Percentiles rank a stretch among this genome's conserved stretches.
These are phyloP conservation scores for Pestalotiopsis fici DNA, from an alignment of 2,329 filamentous ascomycete species.

Conservation along the genomic window DNA sequence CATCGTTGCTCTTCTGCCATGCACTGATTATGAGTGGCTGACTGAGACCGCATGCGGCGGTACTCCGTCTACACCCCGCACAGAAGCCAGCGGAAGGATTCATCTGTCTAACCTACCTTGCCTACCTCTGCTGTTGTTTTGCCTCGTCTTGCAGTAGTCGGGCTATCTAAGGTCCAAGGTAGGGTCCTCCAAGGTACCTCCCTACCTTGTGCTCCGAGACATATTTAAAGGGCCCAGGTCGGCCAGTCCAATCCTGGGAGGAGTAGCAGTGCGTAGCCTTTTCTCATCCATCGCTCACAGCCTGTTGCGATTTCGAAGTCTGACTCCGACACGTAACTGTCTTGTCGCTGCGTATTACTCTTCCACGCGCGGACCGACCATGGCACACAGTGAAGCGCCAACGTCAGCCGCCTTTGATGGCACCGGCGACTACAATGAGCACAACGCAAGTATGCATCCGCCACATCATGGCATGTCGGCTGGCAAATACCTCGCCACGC, in stretches of 20 bases:
- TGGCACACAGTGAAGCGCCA: not conserved
- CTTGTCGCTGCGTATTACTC: not conserved
- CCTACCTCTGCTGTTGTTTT: too few species aligned
- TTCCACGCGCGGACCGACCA: not conserved
- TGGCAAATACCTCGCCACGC: conserved; percentile 49
- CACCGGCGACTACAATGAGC: conserved; percentile 5
- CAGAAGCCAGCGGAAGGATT: not conserved
- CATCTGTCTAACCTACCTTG: not conserved
- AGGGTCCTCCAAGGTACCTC: not conserved
- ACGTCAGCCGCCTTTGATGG: conserved; percentile 5
- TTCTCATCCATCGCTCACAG: not conserved
- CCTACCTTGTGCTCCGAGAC: not conserved
- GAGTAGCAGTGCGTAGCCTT: not conserved
- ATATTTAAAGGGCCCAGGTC: not conserved
- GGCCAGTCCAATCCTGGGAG: not conserved
- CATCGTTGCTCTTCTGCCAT: not conserved
- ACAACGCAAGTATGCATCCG: conserved; percentile 29
- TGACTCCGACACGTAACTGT: not conserved
- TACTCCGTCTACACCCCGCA: not conserved
- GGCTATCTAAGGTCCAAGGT: not conserved
- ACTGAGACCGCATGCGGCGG: not conserved
- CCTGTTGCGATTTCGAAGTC: not conserved
- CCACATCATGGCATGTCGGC: conserved; percentile 52
- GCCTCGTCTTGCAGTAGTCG: not conserved
- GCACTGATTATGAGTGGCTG: not conserved